These are phyloP conservation scores for Populus euphratica DNA, from an alignment of 345 rosid genomes.

Conservation along the genomic window DNA sequence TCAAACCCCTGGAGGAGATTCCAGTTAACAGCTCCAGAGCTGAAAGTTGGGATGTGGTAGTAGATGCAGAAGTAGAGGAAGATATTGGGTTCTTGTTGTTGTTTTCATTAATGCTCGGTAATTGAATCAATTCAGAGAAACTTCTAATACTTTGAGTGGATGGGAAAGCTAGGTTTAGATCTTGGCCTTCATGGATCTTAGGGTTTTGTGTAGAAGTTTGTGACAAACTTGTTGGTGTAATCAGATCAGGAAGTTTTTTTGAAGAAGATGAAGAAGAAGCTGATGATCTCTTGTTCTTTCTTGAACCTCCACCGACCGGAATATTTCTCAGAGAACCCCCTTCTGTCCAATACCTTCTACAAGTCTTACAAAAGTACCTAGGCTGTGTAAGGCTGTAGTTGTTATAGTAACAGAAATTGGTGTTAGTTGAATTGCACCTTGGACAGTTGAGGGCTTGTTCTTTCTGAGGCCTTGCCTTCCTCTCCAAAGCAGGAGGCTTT, in stretches of 20 bases:
- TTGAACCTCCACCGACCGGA: slow-evolving; percentile 97
- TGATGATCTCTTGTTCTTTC: slow-evolving; percentile 88
- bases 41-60: slow-evolving; percentile 37
- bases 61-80: slow-evolving; percentile 14
- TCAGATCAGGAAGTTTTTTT: slow-evolving; percentile 61
- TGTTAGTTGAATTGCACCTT: slow-evolving; percentile 90
- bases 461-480: slow-evolving; percentile 69
- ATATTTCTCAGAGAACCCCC: slow-evolving; percentile 94
- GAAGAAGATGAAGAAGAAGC: slow-evolving; percentile 42
- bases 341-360: slow-evolving; percentile 98
- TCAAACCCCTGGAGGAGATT: slow-evolving; percentile 50
- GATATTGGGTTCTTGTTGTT: slow-evolving; percentile 35
- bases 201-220: slow-evolving; percentile 43
- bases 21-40: slow-evolving; percentile 79
- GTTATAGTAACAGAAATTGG: slow-evolving; percentile 98
- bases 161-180: slow-evolving; percentile 74
- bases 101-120: slow-evolving; percentile 34
- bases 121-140: slow-evolving; percentile 61
- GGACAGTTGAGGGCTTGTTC: slow-evolving; percentile 91
- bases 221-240: slow-evolving; percentile 40
- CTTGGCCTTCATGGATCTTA: slow-evolving; percentile 60
- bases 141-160: slow-evolving; percentile 44
- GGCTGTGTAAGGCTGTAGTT: slow-evolving; percentile 98
- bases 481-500: slow-evolving; percentile 46
- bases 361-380: slow-evolving; percentile 92